Conservation (phyloP, 805 yeast genomes). For the Wickerhamomyces queroliae region DNA sequence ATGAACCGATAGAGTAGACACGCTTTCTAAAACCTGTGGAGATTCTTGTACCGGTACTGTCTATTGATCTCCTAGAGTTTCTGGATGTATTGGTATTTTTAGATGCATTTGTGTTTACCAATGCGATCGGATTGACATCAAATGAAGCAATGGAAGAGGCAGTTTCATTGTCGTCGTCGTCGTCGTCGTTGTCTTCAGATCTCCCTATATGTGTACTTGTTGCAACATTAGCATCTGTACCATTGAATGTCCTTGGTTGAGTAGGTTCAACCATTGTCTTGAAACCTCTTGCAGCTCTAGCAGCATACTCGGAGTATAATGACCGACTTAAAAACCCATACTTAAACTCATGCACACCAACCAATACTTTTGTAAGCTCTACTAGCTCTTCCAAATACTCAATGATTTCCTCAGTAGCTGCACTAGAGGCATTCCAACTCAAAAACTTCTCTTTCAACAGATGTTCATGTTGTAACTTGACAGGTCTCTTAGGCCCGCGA, state of each 20-base stretch:
- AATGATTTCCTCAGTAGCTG: slow-evolving; percentile 43
- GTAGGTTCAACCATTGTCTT: slow-evolving; percentile 11
- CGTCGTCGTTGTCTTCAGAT: too few species aligned
- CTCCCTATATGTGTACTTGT: too few species aligned
- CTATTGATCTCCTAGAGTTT: not conserved
- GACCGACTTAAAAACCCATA: slow-evolving; percentile 47
- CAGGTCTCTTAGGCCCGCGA: slow-evolving; percentile 3
- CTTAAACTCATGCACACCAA: slow-evolving; percentile 44
- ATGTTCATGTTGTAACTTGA: slow-evolving; percentile 20
- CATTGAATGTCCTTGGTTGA: slow-evolving; percentile 4
- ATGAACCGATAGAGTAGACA: slow-evolving; percentile 30
- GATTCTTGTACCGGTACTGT: slow-evolving; percentile 1
- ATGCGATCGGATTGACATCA: slow-evolving; percentile 5
- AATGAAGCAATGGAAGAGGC: slow-evolving; percentile 3
- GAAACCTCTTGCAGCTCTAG: slow-evolving; percentile 32
- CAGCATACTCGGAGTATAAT: slow-evolving; percentile 35
- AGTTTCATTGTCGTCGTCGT: slow-evolving; percentile 4
- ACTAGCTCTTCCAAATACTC: slow-evolving; percentile 42
- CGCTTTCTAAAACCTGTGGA: slow-evolving; percentile 29
- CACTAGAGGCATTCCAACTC: slow-evolving; percentile 47
- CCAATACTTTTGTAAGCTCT: slow-evolving; percentile 34
- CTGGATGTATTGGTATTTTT: not conserved
- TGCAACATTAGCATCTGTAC: too few species aligned
- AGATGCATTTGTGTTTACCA: slow-evolving; percentile 2
- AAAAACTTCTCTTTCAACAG: slow-evolving; percentile 33